Conservation (phyloP, 169 alveolate genomes). For the Eimeria falciformis region DNA sequence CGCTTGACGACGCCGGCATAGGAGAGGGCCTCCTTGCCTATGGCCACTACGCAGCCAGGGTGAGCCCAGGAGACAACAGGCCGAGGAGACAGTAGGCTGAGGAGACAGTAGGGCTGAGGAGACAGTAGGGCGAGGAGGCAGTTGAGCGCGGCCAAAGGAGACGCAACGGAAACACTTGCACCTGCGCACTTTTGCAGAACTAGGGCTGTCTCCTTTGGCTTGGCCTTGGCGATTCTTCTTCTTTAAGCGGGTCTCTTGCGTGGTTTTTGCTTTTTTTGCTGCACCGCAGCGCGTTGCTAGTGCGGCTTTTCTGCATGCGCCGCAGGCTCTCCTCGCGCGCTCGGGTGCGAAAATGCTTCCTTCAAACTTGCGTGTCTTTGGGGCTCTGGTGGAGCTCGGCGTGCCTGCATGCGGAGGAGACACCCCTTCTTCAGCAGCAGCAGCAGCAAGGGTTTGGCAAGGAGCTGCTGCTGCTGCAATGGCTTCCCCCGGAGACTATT, state of each 20-base stretch:
- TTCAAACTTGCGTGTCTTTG: conserved; percentile 3
- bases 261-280: conserved; percentile 2
- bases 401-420: neutral
- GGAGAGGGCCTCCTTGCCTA: conserved; percentile 4
- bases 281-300: neutral
- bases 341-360: conserved; percentile 11
- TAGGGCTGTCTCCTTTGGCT: neutral
- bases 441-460: conserved; percentile 23
- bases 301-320: neutral
- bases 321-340: conserved; percentile 22
- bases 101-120: neutral
- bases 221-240: no score
- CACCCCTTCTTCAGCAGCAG: neutral
- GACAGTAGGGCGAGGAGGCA: neutral
- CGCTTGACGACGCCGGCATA: conserved; percentile 28
- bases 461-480: conserved; percentile 67
- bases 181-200: neutral
- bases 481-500: conserved; percentile 10
- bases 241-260: no score
- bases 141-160: neutral
- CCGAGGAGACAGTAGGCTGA: neutral
- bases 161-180: neutral
- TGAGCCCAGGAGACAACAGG: neutral
- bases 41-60: conserved; percentile 7
- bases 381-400: conserved; percentile 35